Evolutionary conservation across 306 rosid species (phyloP).

Genomic region (Cicer pinnatifidum): DNA sequence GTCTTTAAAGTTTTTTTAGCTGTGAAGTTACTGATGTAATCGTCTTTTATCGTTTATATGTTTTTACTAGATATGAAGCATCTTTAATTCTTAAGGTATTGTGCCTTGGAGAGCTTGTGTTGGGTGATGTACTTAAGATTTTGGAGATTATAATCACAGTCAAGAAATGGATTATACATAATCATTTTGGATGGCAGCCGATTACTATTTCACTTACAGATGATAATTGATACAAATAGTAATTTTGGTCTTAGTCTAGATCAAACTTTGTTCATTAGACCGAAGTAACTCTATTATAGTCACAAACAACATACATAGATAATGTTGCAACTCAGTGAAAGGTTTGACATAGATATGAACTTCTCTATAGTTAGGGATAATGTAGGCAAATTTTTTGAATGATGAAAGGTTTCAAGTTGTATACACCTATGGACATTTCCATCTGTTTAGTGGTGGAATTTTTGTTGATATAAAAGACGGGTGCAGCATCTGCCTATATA

Average conservation of each 20-base stretch:
- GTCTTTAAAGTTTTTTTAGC: constrained; percentile 26
- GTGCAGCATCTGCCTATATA: constrained; percentile 19
- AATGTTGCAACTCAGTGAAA: not conserved
- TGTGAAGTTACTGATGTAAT: constrained; percentile 6
- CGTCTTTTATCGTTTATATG: not conserved
- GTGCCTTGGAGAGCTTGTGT: constrained; percentile 62
- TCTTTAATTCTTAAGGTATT: constrained; percentile 55
- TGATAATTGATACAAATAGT: constrained; percentile 34
- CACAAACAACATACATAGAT: constrained; percentile 37
- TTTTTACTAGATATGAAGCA: constrained; percentile 70
- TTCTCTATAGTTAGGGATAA: constrained; percentile 27
- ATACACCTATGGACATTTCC: constrained; percentile 7
- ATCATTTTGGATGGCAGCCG: constrained; percentile 83
- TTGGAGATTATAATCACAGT: constrained; percentile 58
- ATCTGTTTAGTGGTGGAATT: constrained; percentile 31
- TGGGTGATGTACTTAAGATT: constrained; percentile 72
- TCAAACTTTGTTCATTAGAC: not conserved
- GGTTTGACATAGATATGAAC: not conserved
- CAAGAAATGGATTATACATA: constrained; percentile 77
- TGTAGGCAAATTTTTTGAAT: constrained; percentile 39
- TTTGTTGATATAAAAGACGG: constrained; percentile 38
- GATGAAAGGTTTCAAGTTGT: constrained; percentile 33
- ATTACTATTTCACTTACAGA: constrained; percentile 54
- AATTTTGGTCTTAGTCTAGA: constrained; percentile 42
- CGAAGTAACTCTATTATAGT: constrained; percentile 32